Evolutionary conservation across 2,329 filamentous ascomycete species (phyloP).

Genomic region (Botryotinia globosa): DNA sequence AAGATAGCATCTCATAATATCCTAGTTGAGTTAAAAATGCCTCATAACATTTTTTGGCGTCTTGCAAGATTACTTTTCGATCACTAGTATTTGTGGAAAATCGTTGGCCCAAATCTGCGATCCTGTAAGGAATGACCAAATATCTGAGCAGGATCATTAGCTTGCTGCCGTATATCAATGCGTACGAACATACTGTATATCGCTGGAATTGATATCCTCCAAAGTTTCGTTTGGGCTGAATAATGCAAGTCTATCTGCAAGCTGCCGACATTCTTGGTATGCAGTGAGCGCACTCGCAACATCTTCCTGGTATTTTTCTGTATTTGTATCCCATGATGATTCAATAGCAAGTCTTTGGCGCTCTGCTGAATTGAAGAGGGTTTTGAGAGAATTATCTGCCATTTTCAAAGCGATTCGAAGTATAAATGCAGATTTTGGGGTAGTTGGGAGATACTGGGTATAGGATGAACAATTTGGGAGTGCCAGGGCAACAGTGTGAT

Average conservation of each 20-base stretch:
- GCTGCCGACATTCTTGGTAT: slow-evolving; percentile 70
- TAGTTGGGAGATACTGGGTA: not conserved
- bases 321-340: slow-evolving; percentile 61
- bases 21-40: slow-evolving; percentile 74
- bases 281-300: slow-evolving; percentile 64
- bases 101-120: slow-evolving; percentile 76
- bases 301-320: slow-evolving; percentile 63
- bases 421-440: not conserved
- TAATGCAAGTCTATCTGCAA: slow-evolving; percentile 68
- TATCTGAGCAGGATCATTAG: slow-evolving; percentile 50
- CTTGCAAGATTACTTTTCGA: slow-evolving; percentile 60
- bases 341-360: slow-evolving; percentile 56
- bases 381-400: slow-evolving; percentile 48
- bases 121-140: slow-evolving; percentile 71
- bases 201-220: slow-evolving; percentile 82
- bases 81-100: slow-evolving; percentile 52
- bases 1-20: slow-evolving; percentile 69
- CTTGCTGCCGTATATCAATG: not conserved
- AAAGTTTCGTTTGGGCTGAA: slow-evolving; percentile 89
- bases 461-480: not conserved
- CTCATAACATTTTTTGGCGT: slow-evolving; percentile 71
- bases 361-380: slow-evolving; percentile 55
- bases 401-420: slow-evolving; percentile 36
- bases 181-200: slow-evolving; percentile 62
- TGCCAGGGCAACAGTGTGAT: not conserved